Base-by-base conservation (phyloP, 805 yeast species). In the Metschnikowia lochheadii region DNA sequence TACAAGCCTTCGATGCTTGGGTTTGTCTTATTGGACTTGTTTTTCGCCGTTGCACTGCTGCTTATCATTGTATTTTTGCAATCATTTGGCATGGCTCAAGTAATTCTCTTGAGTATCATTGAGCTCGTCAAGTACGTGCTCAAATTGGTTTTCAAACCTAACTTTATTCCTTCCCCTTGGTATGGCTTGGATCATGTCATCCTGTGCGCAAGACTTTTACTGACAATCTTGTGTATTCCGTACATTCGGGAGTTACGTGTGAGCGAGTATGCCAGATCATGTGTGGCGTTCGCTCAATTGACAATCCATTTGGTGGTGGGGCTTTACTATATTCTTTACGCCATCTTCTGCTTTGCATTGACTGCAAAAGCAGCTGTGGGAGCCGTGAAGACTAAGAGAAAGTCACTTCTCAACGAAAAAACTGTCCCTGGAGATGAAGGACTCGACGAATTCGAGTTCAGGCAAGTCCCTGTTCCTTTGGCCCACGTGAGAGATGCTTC, bases 11-110 rank as follows among this genome's bases (percentile, higher is more conserved):
- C 66, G 14, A 63, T 66, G 51, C 68, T 75, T 1, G 63, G 61
- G 46, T 79, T 65, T 54, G 68, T 73, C 13, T 55, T 69, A 2
- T 55, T 73, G 33, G 81, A 78, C 36, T 59, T 65, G 11, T 21
- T 63, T 0, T 65, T 65, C 14, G 44, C 68, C 3, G 32, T 78
- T 1, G 15, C 72, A 1, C 42, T 48, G 32, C 71, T 75, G 57
- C 37, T 77, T 20, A 60, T 78, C 0, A 68, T 80, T 39, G 81
- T 82, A 0, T 60, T 72, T 20, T 49, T 78, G 15, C 82, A 78
- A 53, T 50, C 55, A 10, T 62, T 65, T 49, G 84, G 83, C 1
- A 49, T 64, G 2, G 73, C 69, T 2, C 84, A 80, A 54, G 73
- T 80, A 0, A 52, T 65, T 2, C 41, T 72, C 14, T 59, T 79